phyloP scores from a whole-genome alignment of 2,329 filamentous ascomycete genomes.

The Aureobasidium sp. region DNA sequence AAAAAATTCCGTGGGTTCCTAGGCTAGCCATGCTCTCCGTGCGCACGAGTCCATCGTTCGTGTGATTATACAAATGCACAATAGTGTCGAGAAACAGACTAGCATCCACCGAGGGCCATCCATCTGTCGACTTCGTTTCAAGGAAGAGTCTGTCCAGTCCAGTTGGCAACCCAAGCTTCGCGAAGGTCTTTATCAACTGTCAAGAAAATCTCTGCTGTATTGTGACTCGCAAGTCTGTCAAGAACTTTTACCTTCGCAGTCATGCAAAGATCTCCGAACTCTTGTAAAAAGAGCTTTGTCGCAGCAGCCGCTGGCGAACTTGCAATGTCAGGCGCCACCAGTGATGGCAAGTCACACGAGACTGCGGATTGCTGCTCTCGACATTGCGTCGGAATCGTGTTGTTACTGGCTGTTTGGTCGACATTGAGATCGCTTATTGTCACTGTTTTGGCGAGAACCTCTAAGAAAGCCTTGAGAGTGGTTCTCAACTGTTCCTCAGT shows the following conservation, averaged over 20 bases:
- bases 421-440: too few species aligned
- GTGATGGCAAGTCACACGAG: too few species aligned
- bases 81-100: too few species aligned
- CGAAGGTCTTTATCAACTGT: neutral
- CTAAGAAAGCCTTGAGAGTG: neutral
- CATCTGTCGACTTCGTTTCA: neutral
- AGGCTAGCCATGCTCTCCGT: too few species aligned
- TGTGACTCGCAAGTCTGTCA: neutral
- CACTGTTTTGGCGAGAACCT: neutral
- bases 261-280: neutral
- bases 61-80: too few species aligned
- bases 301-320: neutral
- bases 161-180: neutral
- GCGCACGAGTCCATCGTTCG: too few species aligned
- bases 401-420: neutral
- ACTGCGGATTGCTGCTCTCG: neutral
- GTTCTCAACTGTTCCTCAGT: neutral
- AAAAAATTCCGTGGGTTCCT: too few species aligned
- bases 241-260: neutral
- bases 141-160: neutral
- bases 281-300: neutral
- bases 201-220: neutral
- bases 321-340: neutral
- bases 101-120: too few species aligned
- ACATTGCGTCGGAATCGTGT: neutral